phyloP scores from a whole-genome alignment of 768 basidiomycete genomes.

The Xerocomellus dryophilus region DNA sequence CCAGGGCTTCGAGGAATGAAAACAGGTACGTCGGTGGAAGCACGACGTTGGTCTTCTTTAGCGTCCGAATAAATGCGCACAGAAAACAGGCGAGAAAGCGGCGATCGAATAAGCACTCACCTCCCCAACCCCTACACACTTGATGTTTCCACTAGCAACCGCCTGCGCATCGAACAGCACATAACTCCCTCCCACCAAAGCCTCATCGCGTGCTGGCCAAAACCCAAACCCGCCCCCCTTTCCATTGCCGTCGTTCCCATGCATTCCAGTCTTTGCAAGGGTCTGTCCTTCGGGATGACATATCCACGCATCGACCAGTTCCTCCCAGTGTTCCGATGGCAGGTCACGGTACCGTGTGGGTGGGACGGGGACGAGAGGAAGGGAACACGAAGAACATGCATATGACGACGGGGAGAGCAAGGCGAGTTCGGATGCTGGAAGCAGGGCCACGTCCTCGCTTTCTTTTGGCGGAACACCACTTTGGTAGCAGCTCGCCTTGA shows the following conservation, averaged over 20 bases:
- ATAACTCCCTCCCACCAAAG: conserved; percentile 88
- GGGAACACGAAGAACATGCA: conserved; percentile 75
- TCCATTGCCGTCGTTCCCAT: not conserved
- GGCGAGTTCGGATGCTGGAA: conserved; percentile 68
- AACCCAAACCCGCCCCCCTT: conserved; percentile 51
- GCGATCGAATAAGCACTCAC: conserved; percentile 45
- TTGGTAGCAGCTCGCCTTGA: conserved; percentile 53
- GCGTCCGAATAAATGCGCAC: conserved; percentile 48
- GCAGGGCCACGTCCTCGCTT: conserved; percentile 41
- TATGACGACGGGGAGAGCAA: conserved; percentile 58
- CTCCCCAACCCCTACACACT: conserved; percentile 23
- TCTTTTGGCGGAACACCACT: conserved; percentile 16
- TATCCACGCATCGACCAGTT: conserved; percentile 98
- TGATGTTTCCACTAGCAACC: conserved; percentile 39
- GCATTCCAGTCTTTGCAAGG: conserved; percentile 51
- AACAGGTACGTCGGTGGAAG: conserved; percentile 51
- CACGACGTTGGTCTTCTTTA: conserved; percentile 92
- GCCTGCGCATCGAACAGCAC: conserved; percentile 68
- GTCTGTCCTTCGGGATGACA: conserved; percentile 85
- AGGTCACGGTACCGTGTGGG: conserved; percentile 71
- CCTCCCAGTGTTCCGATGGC: conserved; percentile 96
- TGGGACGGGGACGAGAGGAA: conserved; percentile 59
- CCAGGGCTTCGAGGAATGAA: conserved; percentile 50
- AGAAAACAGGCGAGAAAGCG: conserved; percentile 4
- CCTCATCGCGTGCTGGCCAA: conserved; percentile 71